These are phyloP conservation scores for Arabidopsis arenosa DNA, from an alignment of 345 rosid genomes.

Conservation along the genomic window DNA sequence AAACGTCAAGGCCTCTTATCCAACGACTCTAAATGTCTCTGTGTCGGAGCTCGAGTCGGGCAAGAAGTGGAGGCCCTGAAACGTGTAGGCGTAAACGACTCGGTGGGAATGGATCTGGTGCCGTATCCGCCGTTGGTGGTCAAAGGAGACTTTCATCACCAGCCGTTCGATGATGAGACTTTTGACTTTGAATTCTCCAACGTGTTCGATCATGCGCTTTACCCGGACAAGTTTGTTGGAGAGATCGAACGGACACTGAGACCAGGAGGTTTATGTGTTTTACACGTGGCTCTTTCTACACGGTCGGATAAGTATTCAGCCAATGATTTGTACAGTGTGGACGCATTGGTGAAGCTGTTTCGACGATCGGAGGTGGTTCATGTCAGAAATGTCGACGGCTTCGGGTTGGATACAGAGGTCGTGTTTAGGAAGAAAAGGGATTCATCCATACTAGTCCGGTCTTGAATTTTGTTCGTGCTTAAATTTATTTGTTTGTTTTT, in stretches of 20 bases:
- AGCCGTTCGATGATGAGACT: slow-evolving; percentile 70
- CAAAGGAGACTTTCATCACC: slow-evolving; percentile 78
- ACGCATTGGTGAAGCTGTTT: slow-evolving; percentile 62
- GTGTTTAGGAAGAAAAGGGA: slow-evolving; percentile 59
- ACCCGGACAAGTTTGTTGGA: slow-evolving; percentile 68
- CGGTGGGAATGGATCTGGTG: slow-evolving; percentile 85
- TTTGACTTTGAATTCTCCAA: slow-evolving; percentile 92
- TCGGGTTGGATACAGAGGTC: slow-evolving; percentile 87
- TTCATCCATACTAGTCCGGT: slow-evolving; percentile 2
- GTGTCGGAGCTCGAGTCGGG: slow-evolving; percentile 84
- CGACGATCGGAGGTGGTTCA: slow-evolving; percentile 61
- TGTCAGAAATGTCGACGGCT: slow-evolving; percentile 72
- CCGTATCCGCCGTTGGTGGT: slow-evolving; percentile 79
- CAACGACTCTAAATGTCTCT: slow-evolving; percentile 63
- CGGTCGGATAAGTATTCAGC: slow-evolving; percentile 85
- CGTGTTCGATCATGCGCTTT: slow-evolving; percentile 93
- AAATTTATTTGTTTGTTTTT: neutral
- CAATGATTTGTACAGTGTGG: slow-evolving; percentile 67
- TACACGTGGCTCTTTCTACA: slow-evolving; percentile 73
- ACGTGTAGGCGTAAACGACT: slow-evolving; percentile 63
- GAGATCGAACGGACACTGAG: slow-evolving; percentile 89
- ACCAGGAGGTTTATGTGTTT: slow-evolving; percentile 66
- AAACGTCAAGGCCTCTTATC: slow-evolving; percentile 52
- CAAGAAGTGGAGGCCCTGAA: slow-evolving; percentile 83
- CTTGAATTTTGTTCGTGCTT: neutral